Percentiles rank a stretch among this genome's conserved stretches.
These are phyloP conservation scores for Metschnikowia koreensis DNA, from an alignment of 805 yeast species.

Conservation along the genomic window DNA sequence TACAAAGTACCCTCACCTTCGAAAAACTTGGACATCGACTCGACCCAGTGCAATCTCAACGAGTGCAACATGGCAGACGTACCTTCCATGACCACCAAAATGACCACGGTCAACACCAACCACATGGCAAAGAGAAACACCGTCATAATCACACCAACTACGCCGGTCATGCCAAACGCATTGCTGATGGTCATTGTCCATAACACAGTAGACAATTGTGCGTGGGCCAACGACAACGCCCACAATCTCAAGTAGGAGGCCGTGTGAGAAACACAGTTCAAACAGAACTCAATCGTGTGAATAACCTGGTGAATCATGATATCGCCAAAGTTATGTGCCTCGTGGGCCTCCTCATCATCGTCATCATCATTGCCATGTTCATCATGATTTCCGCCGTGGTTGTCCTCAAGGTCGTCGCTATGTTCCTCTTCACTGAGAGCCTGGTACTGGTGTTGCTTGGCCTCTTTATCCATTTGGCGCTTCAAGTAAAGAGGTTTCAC, in stretches of 20 bases:
- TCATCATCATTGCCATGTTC: conserved; percentile 36
- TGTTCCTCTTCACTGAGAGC: conserved; percentile 31
- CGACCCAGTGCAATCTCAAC: conserved; percentile 99
- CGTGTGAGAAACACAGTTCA: conserved; percentile 97
- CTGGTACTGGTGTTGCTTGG: conserved; percentile 53
- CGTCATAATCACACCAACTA: conserved; percentile 66
- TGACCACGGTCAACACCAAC: conserved; percentile 88
- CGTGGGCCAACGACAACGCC: conserved; percentile 97
- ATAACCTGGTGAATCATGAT: conserved; percentile 95
- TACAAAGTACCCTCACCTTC: conserved; percentile 95
- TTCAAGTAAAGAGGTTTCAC: conserved; percentile 77
- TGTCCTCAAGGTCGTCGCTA: conserved; percentile 26
- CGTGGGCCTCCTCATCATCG: conserved; percentile 52
- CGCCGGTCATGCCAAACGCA: conserved; percentile 67
- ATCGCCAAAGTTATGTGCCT: conserved; percentile 79
- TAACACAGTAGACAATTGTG: conserved; percentile 89
- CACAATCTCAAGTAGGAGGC: conserved; percentile 95
- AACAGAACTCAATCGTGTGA: conserved; percentile 95
- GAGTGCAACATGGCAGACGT: conserved; percentile 99
- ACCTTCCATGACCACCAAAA: conserved; percentile 96
- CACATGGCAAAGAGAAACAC: conserved; percentile 89
- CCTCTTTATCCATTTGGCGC: conserved; percentile 50
- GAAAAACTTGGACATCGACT: conserved; percentile 96
- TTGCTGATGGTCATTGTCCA: conserved; percentile 93
- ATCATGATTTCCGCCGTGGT: conserved; percentile 43